A percentile compares a stretch with the other conserved stretches of the same genome.
These are phyloP conservation scores for Kwoniella mangroviensis DNA, from an alignment of 768 basidiomycete genomes.

Conservation along the genomic window DNA sequence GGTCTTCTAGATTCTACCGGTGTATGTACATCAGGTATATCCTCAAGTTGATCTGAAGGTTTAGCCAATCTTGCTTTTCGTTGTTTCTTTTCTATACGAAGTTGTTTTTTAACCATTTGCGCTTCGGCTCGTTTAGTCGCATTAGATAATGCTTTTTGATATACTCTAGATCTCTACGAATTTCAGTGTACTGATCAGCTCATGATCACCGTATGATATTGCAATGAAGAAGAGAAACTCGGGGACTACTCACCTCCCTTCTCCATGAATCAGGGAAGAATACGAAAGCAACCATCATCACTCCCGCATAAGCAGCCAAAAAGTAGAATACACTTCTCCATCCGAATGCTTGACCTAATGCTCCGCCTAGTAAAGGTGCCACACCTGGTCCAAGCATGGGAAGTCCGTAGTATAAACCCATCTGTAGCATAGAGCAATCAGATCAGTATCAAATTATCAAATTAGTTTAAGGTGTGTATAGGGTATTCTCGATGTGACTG, in stretches of 20 bases:
- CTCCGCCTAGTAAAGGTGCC: constrained; percentile 48
- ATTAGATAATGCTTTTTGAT: constrained; percentile 69
- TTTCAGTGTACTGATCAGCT: not conserved
- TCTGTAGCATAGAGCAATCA: constrained; percentile 23
- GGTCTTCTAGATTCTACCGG: constrained; percentile 2
- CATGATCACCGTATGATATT: not conserved
- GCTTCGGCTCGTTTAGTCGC: constrained; percentile 53
- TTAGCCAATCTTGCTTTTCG: not conserved
- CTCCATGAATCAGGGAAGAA: constrained; percentile 83
- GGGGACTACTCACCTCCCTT: constrained; percentile 60
- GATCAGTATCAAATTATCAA: not conserved
- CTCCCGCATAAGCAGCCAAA: constrained; percentile 67
- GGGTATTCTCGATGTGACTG: no score
- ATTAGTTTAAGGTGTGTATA: no score
- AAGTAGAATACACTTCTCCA: constrained; percentile 90
- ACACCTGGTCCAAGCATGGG: constrained; percentile 67
- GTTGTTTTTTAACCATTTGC: constrained; percentile 27
- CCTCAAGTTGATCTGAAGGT: constrained; percentile 2
- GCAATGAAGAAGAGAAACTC: not conserved
- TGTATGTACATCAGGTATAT: constrained; percentile 11
- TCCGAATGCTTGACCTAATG: constrained; percentile 61
- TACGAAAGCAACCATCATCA: constrained; percentile 66
- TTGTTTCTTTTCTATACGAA: constrained; percentile 39
- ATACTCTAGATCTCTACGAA: constrained; percentile 69
- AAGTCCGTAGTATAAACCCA: constrained; percentile 59